Evolutionary conservation across 345 rosid genomes (phyloP).

Genomic region (Aegle marmelos): DNA sequence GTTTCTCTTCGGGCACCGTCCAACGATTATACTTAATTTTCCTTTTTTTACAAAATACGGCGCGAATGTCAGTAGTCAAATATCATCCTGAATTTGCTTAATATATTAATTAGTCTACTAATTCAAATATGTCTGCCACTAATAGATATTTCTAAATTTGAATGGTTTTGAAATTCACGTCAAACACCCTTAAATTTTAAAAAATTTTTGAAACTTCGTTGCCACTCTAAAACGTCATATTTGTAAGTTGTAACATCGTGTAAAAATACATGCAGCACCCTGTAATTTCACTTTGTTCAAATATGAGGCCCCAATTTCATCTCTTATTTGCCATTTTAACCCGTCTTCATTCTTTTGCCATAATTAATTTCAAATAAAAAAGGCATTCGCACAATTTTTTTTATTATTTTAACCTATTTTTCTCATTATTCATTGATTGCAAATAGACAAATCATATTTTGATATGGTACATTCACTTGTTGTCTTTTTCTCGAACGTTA

Average conservation of each 20-base stretch:
- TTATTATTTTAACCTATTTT: neutral
- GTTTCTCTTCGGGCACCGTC: no score
- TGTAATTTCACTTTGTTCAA: neutral
- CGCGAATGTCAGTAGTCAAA: no score
- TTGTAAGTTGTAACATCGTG: neutral
- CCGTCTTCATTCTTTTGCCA: neutral
- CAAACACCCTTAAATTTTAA: no score
- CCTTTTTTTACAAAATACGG: no score
- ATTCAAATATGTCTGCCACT: no score
- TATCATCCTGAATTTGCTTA: no score
- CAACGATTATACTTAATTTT: no score
- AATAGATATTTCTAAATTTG: no score
- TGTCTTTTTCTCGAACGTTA: neutral
- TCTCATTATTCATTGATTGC: neutral
- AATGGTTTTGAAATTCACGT: no score
- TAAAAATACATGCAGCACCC: neutral
- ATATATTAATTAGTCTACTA: no score
- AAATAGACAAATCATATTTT: neutral
- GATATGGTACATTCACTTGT: neutral
- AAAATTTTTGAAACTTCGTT: no score
- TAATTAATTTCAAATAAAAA: neutral
- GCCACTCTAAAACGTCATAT: no score
- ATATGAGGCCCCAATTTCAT: neutral
- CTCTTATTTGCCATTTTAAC: neutral
- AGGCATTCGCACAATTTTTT: neutral